Percentiles rank a stretch among this genome's conserved stretches.
Conservation (phyloP, 768 basidiomycete species). For the Tephrocybe sp. region DNA sequence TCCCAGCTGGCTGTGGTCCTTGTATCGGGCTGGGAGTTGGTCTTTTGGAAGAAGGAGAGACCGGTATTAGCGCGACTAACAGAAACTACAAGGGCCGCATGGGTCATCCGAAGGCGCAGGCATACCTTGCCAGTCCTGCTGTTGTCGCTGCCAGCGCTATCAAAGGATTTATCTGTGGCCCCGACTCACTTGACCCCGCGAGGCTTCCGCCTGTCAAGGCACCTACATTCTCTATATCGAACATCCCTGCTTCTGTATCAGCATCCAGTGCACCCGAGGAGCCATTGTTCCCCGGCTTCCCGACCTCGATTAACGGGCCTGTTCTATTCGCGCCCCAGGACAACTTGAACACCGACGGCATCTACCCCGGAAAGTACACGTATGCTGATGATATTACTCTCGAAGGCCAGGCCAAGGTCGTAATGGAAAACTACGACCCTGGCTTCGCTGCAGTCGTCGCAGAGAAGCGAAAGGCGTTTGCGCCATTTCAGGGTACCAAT, state of each 20-base stretch:
- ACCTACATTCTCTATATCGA: conserved; percentile 58
- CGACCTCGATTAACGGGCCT: conserved; percentile 75
- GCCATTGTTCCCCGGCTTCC: conserved; percentile 80
- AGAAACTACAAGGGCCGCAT: conserved; percentile 99
- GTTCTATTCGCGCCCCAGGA: conserved; percentile 95
- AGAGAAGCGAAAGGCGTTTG: conserved; percentile 37
- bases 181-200: conserved; percentile 60
- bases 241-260: conserved; percentile 27
- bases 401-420: conserved; percentile 89
- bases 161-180: conserved; percentile 88
- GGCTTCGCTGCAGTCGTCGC: conserved; percentile 74
- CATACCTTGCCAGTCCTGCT: conserved; percentile 94
- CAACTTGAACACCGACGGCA: conserved; percentile 96
- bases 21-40: conserved; percentile 97
- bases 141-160: conserved; percentile 96
- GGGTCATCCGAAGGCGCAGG: conserved; percentile 93
- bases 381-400: conserved; percentile 99
- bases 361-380: conserved; percentile 99
- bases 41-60: conserved; percentile 90
- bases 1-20: conserved; percentile 96
- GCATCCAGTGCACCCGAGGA: conserved; percentile 44
- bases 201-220: conserved; percentile 48
- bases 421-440: conserved; percentile 99
- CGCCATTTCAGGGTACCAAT: conserved; percentile 18
- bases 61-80: conserved; percentile 97